These are phyloP conservation scores for Pythium sukuiense DNA, from an alignment of 352 stramenopile species.

Conservation along the genomic window DNA sequence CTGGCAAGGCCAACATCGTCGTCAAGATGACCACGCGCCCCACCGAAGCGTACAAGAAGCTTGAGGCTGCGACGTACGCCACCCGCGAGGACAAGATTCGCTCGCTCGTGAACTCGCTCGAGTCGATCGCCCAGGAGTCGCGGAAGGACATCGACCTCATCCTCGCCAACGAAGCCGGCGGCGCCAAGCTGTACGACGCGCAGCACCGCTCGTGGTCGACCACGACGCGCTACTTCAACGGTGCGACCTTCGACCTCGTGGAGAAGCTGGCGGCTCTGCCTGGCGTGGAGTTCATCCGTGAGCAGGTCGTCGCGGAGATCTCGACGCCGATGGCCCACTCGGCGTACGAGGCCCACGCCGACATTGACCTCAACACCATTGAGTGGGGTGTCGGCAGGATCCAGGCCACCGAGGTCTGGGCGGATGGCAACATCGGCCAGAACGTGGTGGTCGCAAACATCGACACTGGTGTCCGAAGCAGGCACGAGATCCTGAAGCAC, in stretches of 20 bases:
- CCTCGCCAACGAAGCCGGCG: not conserved
- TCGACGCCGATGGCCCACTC: not conserved
- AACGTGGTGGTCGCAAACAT: constrained; percentile 30
- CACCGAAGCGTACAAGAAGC: constrained; percentile 1
- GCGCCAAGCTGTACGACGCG: constrained; percentile 7
- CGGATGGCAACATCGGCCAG: constrained; percentile 21
- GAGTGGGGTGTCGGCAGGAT: constrained; percentile 29
- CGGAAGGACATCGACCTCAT: constrained; percentile 6
- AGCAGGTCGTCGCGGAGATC: constrained; percentile 9
- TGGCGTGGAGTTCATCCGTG: constrained; percentile 22
- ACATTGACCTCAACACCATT: constrained; percentile 5
- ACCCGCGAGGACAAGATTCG: not conserved
- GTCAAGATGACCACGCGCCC: constrained; percentile 8
- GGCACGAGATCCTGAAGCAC: constrained; percentile 23
- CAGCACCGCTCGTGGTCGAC: constrained; percentile 27
- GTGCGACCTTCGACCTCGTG: constrained; percentile 25
- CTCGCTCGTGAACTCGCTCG: constrained; percentile 1
- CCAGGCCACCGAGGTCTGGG: constrained; percentile 26
- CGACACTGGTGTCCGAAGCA: constrained; percentile 32
- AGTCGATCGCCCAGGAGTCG: not conserved
- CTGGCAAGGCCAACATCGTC: constrained; percentile 15
- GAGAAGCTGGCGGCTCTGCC: constrained; percentile 21
- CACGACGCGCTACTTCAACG: constrained; percentile 26
- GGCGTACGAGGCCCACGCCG: not conserved
- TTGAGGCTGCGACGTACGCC: not conserved